phyloP scores from a whole-genome alignment of 1,139 yeast genomes.

The Hemisphaericaspora xylofermentans region DNA sequence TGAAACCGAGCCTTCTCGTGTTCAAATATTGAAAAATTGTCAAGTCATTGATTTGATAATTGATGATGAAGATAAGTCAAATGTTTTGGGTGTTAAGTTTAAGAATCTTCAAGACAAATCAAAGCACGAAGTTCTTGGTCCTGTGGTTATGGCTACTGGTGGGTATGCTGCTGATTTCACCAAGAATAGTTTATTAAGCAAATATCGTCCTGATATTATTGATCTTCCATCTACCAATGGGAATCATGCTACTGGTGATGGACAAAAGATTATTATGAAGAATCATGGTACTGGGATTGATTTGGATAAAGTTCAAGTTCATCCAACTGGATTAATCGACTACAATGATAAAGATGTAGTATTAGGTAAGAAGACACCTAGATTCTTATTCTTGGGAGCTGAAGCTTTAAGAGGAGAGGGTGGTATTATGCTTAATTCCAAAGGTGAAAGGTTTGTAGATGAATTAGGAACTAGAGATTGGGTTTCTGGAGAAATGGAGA shows the following conservation, averaged over 20 bases:
- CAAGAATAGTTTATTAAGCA: conserved; percentile 47
- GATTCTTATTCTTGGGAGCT: conserved; percentile 71
- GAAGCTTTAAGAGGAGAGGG: conserved; percentile 80
- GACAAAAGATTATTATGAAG: conserved; percentile 59
- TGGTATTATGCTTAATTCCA: conserved; percentile 61
- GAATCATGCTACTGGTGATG: conserved; percentile 75
- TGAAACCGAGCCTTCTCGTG: conserved; percentile 49
- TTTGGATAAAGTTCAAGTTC: conserved; percentile 77
- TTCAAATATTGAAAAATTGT: conserved; percentile 50
- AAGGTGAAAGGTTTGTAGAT: conserved; percentile 69
- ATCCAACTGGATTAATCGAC: conserved; percentile 79
- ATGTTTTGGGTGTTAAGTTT: conserved; percentile 51
- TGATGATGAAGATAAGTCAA: conserved; percentile 23
- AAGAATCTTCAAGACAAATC: conserved; percentile 37
- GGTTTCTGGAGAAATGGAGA: conserved; percentile 61
- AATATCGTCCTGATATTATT: conserved; percentile 62
- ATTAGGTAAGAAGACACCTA: conserved; percentile 36
- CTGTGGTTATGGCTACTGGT: conserved; percentile 77
- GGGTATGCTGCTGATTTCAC: conserved; percentile 70
- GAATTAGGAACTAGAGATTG: conserved; percentile 71
- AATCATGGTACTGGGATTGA: conserved; percentile 65
- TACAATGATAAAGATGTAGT: conserved; percentile 54
- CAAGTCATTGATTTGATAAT: conserved; percentile 55
- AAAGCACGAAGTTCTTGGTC: conserved; percentile 42
- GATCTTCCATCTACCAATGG: conserved; percentile 75